Percentiles rank a stretch among this genome's conserved stretches.
These are phyloP conservation scores for Rhizopogon sp. DNA, from an alignment of 768 basidiomycete species.

Conservation along the genomic window DNA sequence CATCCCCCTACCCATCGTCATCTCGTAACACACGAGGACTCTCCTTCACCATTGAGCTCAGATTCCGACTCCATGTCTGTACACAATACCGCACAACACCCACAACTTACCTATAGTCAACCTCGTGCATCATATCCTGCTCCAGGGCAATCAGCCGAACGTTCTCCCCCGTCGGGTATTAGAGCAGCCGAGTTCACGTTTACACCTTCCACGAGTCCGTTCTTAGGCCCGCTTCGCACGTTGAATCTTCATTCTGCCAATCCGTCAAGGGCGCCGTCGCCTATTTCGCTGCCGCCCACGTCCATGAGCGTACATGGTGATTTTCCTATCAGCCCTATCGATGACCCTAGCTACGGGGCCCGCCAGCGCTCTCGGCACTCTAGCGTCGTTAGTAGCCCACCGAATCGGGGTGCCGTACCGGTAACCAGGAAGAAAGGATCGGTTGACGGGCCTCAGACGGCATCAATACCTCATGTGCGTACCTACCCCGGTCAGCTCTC, in stretches of 20 bases:
- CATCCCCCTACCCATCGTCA: slow-evolving; percentile 29
- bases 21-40: slow-evolving; percentile 46
- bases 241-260: slow-evolving; percentile 70
- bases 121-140: slow-evolving; percentile 21
- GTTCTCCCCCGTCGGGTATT: slow-evolving; percentile 21
- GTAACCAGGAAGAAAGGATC: slow-evolving; percentile 25
- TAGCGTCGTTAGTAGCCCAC: slow-evolving; percentile 34
- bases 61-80: slow-evolving; percentile 47
- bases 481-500: slow-evolving; percentile 30
- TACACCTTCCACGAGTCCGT: slow-evolving; percentile 76
- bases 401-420: slow-evolving; percentile 23
- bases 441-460: slow-evolving; percentile 25
- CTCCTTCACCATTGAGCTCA: slow-evolving; percentile 66
- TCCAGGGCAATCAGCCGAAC: slow-evolving; percentile 22
- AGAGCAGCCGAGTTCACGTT: slow-evolving; percentile 33
- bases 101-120: slow-evolving; percentile 21
- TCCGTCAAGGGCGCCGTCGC: slow-evolving; percentile 68
- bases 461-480: slow-evolving; percentile 23
- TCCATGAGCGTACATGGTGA: slow-evolving; percentile 20
- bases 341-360: slow-evolving; percentile 21
- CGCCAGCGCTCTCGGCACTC: slow-evolving; percentile 23
- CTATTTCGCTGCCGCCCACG: slow-evolving; percentile 59
- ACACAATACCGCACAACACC: slow-evolving; percentile 23
- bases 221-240: slow-evolving; percentile 72
- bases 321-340: slow-evolving; percentile 28